These are phyloP conservation scores for Chrysanthemum makinoi DNA, from an alignment of 129 eudicot genomes.

Conservation along the genomic window DNA sequence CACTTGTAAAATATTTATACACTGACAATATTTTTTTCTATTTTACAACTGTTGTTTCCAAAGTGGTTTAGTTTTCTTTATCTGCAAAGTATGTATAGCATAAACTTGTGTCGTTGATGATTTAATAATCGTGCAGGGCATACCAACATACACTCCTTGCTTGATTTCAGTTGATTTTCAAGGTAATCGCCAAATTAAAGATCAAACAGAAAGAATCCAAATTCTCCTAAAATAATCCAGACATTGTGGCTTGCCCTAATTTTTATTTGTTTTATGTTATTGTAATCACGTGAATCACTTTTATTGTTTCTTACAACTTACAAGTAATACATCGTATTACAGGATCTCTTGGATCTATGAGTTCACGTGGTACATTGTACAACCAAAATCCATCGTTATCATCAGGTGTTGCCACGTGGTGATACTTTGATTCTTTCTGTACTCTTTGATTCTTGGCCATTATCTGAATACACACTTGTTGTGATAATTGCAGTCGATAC, in stretches of 20 bases:
- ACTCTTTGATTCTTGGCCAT: background rate
- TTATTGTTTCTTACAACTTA: background rate
- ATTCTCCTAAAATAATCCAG: background rate
- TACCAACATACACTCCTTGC: slow-evolving; percentile 84
- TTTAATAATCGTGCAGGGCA: slow-evolving; percentile 49
- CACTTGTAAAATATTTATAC: slow-evolving; percentile 2
- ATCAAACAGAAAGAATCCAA: background rate
- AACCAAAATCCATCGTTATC: slow-evolving; percentile 42
- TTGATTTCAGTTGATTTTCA: slow-evolving; percentile 75
- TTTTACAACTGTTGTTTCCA: background rate
- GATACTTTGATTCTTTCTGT: slow-evolving; percentile 27
- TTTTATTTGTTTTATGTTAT: background rate
- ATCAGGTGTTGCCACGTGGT: slow-evolving; percentile 67
- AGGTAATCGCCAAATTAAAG: slow-evolving; percentile 43
- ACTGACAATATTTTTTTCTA: background rate
- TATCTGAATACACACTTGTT: background rate
- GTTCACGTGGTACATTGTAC: slow-evolving; percentile 80
- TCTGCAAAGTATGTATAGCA: background rate
- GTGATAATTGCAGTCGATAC: slow-evolving; percentile 3
- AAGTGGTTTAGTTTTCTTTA: background rate
- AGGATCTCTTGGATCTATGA: slow-evolving; percentile 94
- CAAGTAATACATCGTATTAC: slow-evolving; percentile 9
- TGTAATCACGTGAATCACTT: background rate
- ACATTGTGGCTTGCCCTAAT: background rate
- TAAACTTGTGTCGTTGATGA: slow-evolving; percentile 4